Evolutionary conservation across 306 rosid species (phyloP).

Genomic region (Ormosia semicastrata): DNA sequence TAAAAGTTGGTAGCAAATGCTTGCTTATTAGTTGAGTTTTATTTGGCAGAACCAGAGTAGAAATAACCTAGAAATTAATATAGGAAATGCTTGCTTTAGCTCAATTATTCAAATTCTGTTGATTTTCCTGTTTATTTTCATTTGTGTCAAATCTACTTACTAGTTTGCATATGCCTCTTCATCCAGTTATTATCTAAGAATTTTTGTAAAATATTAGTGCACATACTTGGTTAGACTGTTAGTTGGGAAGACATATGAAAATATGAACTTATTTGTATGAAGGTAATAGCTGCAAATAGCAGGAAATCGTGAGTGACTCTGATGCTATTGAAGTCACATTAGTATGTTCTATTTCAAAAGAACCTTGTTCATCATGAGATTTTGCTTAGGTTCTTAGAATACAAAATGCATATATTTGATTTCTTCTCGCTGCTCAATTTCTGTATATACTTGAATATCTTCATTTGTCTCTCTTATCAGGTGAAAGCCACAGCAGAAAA

Average conservation of each 20-base stretch:
- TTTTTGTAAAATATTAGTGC: not conserved
- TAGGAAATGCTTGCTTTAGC: not conserved
- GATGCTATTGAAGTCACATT: not conserved
- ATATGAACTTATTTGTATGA: not conserved
- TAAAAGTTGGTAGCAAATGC: not conserved
- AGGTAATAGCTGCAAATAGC: not conserved
- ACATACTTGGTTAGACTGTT: not conserved
- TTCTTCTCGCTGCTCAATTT: not conserved
- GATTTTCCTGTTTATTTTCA: not conserved
- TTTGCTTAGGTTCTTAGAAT: not conserved
- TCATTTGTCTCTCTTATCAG: conserved; percentile 38
- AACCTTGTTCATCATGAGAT: not conserved
- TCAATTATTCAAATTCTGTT: not conserved
- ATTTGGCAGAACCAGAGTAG: not conserved
- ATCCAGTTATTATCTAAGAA: not conserved
- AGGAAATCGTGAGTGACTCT: not conserved
- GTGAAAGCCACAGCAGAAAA: conserved; percentile 89
- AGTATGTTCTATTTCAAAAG: not conserved
- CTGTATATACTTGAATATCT: not conserved
- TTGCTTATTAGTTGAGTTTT: not conserved
- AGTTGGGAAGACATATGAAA: not conserved
- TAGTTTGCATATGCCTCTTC: not conserved
- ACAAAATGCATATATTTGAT: not conserved
- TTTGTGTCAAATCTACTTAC: not conserved
- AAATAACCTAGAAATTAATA: not conserved